phyloP scores from a whole-genome alignment of 768 basidiomycete species.

The Daedaleopsis sinensis region DNA sequence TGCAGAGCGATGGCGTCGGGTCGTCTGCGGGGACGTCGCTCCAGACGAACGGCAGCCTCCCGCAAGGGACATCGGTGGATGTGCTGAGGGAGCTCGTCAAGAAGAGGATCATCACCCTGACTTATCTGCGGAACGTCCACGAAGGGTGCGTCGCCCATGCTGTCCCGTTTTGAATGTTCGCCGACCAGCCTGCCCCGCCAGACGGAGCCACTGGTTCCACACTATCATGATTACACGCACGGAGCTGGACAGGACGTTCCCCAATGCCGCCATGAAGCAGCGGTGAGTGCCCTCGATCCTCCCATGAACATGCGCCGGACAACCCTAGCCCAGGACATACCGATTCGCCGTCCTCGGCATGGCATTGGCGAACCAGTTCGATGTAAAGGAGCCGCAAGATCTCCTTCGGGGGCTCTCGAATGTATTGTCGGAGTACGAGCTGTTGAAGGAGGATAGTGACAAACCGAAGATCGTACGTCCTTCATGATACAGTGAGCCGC shows the following conservation, averaged over 20 bases:
- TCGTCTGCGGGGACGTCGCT: slow-evolving; percentile 15
- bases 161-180: neutral
- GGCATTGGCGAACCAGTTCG: slow-evolving; percentile 81
- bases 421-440: slow-evolving; percentile 76
- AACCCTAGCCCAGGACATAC: slow-evolving; percentile 55
- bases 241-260: slow-evolving; percentile 78
- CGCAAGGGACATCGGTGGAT: slow-evolving; percentile 74
- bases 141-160: slow-evolving; percentile 64
- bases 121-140: slow-evolving; percentile 82
- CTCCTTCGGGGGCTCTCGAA: slow-evolving; percentile 75
- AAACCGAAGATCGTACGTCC: slow-evolving; percentile 70
- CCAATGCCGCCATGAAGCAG: slow-evolving; percentile 75
- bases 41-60: slow-evolving; percentile 18
- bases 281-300: slow-evolving; percentile 47
- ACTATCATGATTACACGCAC: slow-evolving; percentile 77
- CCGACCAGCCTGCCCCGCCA: slow-evolving; percentile 32
- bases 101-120: slow-evolving; percentile 84
- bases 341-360: slow-evolving; percentile 86
- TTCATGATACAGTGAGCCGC: neutral
- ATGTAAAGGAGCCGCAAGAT: slow-evolving; percentile 80
- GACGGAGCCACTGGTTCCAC: slow-evolving; percentile 86
- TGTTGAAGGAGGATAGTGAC: slow-evolving; percentile 72
- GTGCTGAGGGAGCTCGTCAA: slow-evolving; percentile 78
- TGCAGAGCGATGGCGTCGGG: slow-evolving; percentile 48
- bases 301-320: slow-evolving; percentile 1